Conservation (phyloP, 192 early-diverging fungal genomes). For the Chytriomyces hyalinus region DNA sequence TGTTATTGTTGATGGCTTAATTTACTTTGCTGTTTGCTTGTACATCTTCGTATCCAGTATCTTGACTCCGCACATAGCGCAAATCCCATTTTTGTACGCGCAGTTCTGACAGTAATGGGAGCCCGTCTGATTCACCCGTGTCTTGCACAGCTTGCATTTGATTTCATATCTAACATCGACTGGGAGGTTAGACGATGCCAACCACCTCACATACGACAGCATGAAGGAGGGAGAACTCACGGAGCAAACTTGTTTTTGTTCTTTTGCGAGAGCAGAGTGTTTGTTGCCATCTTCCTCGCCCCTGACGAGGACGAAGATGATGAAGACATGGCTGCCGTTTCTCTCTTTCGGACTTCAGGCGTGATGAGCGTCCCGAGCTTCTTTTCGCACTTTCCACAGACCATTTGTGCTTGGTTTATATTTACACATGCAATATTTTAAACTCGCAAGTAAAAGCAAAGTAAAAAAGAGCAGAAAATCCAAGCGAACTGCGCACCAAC, state of each 20-base stretch:
- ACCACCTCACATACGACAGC: background rate
- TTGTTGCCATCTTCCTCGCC: background rate
- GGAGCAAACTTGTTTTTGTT: constrained; percentile 46
- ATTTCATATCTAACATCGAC: constrained; percentile 32
- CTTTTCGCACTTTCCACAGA: constrained; percentile 56
- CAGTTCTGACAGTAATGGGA: constrained; percentile 47
- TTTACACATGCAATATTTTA: too few species aligned
- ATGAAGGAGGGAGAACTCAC: constrained; percentile 5
- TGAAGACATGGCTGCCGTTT: constrained; percentile 8
- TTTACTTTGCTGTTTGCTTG: constrained; percentile 42
- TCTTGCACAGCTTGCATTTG: constrained; percentile 43
- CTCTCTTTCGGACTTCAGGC: constrained; percentile 41
- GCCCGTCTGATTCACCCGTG: constrained; percentile 38
- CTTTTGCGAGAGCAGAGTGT: constrained; percentile 50
- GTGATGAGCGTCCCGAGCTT: constrained; percentile 49
- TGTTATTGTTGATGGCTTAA: too few species aligned
- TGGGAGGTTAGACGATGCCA: background rate
- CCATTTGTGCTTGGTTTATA: constrained; percentile 33
- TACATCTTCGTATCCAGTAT: constrained; percentile 50
- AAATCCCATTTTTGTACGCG: constrained; percentile 51
- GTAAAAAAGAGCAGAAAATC: too few species aligned
- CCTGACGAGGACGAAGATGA: background rate
- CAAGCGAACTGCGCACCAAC: too few species aligned
- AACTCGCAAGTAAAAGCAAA: too few species aligned
- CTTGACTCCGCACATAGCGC: constrained; percentile 49